Conservation (phyloP, 352 stramenopile genomes). For the Globisporangium carolinianum region DNA sequence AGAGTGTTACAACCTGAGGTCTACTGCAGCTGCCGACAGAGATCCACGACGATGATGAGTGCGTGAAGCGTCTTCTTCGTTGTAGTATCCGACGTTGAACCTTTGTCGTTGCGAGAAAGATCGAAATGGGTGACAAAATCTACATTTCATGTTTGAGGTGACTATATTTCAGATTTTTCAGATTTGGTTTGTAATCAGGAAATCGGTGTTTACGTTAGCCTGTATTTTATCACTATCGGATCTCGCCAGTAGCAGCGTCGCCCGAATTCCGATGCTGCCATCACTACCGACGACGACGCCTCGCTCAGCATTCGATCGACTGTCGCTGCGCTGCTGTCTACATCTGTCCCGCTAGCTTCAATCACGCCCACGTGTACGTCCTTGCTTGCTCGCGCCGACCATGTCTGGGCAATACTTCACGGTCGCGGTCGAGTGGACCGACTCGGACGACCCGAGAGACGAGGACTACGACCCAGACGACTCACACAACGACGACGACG, state of each 20-base stretch:
- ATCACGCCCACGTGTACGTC: too few relatives aligned
- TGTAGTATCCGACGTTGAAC: too few relatives aligned
- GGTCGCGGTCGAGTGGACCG: constrained; percentile 11
- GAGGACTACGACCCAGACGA: constrained; percentile 14
- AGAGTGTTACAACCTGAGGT: background rate
- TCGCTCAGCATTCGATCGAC: too few relatives aligned
- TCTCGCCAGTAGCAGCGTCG: background rate
- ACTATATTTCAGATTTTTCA: background rate
- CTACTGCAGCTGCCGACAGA: background rate
- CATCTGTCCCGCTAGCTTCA: too few relatives aligned
- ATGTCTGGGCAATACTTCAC: constrained; percentile 10
- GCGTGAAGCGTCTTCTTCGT: too few relatives aligned
- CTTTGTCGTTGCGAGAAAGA: too few relatives aligned
- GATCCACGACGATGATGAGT: background rate
- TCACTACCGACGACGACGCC: too few relatives aligned
- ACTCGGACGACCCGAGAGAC: constrained; percentile 11
- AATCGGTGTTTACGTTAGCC: background rate
- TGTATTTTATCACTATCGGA: background rate
- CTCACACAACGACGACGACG: constrained; percentile 2
- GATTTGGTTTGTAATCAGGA: background rate
- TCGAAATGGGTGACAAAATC: too few relatives aligned
- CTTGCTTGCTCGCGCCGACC: background rate
- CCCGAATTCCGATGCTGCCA: too few relatives aligned
- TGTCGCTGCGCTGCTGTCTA: too few relatives aligned
- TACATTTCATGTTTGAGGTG: background rate